Evolutionary conservation across 1,284 basidiomycete genomes (phyloP), one percentile per base, ranked within the genome.

Genomic region (Pseudozyma sp.): DNA sequence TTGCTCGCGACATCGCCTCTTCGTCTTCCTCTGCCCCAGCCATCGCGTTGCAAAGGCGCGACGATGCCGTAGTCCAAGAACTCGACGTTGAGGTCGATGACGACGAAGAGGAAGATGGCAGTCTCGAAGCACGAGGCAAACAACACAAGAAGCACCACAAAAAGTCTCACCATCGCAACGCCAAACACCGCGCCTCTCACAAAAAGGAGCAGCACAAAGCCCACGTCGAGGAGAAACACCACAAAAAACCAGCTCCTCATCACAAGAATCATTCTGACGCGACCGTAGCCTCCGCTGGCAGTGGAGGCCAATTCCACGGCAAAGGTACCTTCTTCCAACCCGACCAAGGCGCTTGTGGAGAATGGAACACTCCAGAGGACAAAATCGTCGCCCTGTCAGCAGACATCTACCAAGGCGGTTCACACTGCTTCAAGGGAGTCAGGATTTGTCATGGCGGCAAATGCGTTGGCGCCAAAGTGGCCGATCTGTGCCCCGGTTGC

Each of bases 401-500:
- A 3, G 68, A 71, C 35, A 57, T 71, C 44, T 76, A 67, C 52
- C 21, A 57, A 3, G 53, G 44, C 8, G 69, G 73, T 16, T 25
- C 40, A n/a, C 67, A 70, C 43, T 76, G 73, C 35, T 51, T 58
- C 31, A 13, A 56, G 6, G 19, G 43, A 0, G 53, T 76, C 4
- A 18, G 21, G 8, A 49, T 71, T 34, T 70, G 68, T 40, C 55
- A 59, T 21, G 47, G 31, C 14, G 45, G 39, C 14, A 71, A 59
- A n/a, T 71, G 68, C 14, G 64, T 57, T 8, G 18, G 38, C n/a
- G 73, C 69, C 4, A 38, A 47, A 11, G 73, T 76, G 31, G 59
- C 55, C 18, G 73, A 76, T 44, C 19, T 62, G 48, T 76, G 73
- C 51, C 73, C 73, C 0, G 59, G 58, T 1, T 76, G 73, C 58